These are phyloP conservation scores for Sicyos edulis DNA, from an alignment of 306 rosid genomes.

Conservation along the genomic window DNA sequence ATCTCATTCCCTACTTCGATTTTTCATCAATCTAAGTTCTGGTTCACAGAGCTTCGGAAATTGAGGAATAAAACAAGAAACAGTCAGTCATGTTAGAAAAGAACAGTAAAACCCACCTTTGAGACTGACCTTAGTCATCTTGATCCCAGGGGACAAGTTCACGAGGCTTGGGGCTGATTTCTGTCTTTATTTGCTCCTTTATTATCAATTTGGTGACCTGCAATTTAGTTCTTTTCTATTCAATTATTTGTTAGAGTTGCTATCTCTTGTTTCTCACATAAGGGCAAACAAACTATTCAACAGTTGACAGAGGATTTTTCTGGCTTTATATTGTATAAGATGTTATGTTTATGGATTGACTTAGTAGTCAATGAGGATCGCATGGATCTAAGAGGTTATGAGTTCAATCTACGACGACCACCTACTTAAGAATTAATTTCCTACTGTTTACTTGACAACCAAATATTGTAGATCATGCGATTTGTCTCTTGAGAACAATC, in stretches of 20 bases:
- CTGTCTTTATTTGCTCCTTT: conserved; percentile 35
- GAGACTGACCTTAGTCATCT: conserved; percentile 32
- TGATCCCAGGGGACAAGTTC: conserved; percentile 36
- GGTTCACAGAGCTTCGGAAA: background rate
- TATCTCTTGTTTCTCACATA: conserved; percentile 24
- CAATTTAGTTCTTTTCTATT: conserved; percentile 29
- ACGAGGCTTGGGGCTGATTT: conserved; percentile 33
- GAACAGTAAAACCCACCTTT: conserved; percentile 26
- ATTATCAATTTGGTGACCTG: conserved; percentile 25
- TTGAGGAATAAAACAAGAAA: conserved; percentile 25
- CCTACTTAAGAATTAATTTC: too few species aligned
- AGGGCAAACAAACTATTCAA: conserved; percentile 28
- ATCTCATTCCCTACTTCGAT: background rate
- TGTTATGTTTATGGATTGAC: background rate
- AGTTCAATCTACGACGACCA: too few species aligned
- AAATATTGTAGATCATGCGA: too few species aligned
- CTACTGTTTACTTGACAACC: too few species aligned
- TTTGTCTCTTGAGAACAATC: too few species aligned
- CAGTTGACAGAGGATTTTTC: conserved; percentile 29
- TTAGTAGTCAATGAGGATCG: too few species aligned
- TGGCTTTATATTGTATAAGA: conserved; percentile 25
- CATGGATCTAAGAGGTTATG: too few species aligned
- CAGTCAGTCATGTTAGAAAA: background rate
- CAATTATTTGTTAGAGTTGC: conserved; percentile 42
- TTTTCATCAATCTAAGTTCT: background rate